Evolutionary conservation across 2,329 filamentous ascomycete genomes (phyloP).

Genomic region (Penicillium sp.): DNA sequence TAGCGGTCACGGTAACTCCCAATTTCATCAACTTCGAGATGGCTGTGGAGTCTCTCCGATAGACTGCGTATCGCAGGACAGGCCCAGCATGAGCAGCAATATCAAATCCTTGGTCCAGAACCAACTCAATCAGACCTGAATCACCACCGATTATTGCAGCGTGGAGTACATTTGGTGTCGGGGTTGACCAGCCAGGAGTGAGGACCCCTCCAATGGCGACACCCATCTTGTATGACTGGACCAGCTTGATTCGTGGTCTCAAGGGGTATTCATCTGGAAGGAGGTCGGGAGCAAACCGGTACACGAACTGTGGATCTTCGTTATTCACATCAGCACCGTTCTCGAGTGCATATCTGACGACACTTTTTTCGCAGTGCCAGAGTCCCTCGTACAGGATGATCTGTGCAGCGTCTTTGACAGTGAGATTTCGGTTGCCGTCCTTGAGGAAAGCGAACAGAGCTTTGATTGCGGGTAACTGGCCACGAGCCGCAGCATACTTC

Average conservation of each 20-base stretch:
- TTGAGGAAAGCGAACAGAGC: background rate
- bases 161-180: background rate
- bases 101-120: background rate
- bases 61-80: background rate
- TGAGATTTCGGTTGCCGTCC: background rate
- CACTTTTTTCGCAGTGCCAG: background rate
- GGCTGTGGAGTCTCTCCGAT: background rate
- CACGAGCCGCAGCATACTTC: background rate
- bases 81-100: background rate
- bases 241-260: background rate
- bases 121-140: background rate
- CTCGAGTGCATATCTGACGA: background rate
- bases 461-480: background rate
- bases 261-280: background rate
- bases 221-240: background rate
- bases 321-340: background rate
- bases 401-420: background rate
- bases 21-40: background rate
- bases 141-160: background rate
- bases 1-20: background rate
- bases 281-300: background rate
- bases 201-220: background rate
- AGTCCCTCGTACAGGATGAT: conserved; percentile 1
- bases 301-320: background rate
- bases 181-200: background rate